Base-by-base conservation (phyloP, 495 filamentous ascomycete genomes). In the Podospora australis region DNA sequence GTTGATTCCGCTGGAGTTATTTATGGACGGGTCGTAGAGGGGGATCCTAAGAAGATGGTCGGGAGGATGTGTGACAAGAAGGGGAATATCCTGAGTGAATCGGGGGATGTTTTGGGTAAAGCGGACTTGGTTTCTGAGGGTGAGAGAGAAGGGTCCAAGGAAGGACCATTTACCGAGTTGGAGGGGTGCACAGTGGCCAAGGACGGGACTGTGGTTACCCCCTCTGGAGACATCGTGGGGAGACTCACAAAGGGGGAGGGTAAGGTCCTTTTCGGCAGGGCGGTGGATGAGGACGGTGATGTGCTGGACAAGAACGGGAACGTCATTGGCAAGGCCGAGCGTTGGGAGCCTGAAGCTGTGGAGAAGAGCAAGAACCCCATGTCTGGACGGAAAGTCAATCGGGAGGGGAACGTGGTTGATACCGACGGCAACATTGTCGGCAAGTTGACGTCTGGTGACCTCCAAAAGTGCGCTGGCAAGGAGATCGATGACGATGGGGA, bases 401-500 rank as follows among this genome's bases (percentile, higher is more conserved):
- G 80, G 32, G 85, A 91, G 54, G 88, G 87, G 22, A 84, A 92
- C 54, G 86, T 95, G 1, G 78, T 85, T 35, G 85, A 92, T 56
- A 77, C 83, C 35, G 81, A 91, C 53, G 88, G 88, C 28, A 83
- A 94, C 56, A 55, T 92, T 42, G 82, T 92, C 54, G 88, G 86
- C 46, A 83, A 82, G 59, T 71, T 95, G 32, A 91, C 87, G 5
- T 76, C 77, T 5, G 88, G 88, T 41, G 77, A 89, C 38, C 70
- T 89, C 30, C 73, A 71, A 10, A 75, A 81, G 23, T 83, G 87
- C 38, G 68, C 81, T 17, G 88, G 88, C 36, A 86, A 88, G 63
- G 78, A 83, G 56, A 84, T 95, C 44, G 88, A 95, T 58, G 87
- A 90, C 49, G 85, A 91, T 50, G 88, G 87, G 29, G 87, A 88